These are phyloP conservation scores for Silene conica DNA, from an alignment of 148 eudicot species.

Conservation along the genomic window DNA sequence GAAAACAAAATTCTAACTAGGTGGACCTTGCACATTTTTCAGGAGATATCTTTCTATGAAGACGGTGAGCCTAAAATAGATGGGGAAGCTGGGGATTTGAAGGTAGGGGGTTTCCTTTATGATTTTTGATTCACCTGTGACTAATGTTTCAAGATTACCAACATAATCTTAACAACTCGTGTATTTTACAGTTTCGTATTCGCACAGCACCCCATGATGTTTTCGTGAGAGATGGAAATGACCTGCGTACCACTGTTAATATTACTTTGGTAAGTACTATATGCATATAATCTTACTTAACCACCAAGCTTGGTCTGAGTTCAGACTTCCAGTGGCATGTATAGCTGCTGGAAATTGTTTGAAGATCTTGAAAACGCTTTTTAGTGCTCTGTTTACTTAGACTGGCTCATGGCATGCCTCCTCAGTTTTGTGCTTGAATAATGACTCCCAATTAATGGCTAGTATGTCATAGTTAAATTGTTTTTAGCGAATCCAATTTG, in stretches of 20 bases:
- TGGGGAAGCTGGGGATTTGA: constrained; percentile 94
- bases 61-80: constrained; percentile 94
- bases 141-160: neutral
- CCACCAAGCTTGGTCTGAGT: neutral
- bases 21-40: constrained; percentile 13
- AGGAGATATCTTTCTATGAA: constrained; percentile 88
- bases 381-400: constrained; percentile 7
- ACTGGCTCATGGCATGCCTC: neutral
- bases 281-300: neutral
- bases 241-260: constrained; percentile 69
- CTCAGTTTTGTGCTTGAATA: neutral
- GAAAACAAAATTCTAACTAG: neutral
- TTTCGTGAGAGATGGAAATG: constrained; percentile 82
- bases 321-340: too few relatives aligned
- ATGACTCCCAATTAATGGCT: neutral
- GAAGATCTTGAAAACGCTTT: neutral
- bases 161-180: neutral
- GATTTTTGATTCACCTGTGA: neutral
- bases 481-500: neutral
- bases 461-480: neutral
- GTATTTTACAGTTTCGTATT: constrained; percentile 64
- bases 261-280: constrained; percentile 68
- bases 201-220: constrained; percentile 88
- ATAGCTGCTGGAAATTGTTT: neutral
- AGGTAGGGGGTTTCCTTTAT: constrained; percentile 37